Evolutionary conservation across 73 alveolate genomes (phyloP), one percentile per base, ranked within the genome.

Genomic region (Paramecium pentaurelia): DNA sequence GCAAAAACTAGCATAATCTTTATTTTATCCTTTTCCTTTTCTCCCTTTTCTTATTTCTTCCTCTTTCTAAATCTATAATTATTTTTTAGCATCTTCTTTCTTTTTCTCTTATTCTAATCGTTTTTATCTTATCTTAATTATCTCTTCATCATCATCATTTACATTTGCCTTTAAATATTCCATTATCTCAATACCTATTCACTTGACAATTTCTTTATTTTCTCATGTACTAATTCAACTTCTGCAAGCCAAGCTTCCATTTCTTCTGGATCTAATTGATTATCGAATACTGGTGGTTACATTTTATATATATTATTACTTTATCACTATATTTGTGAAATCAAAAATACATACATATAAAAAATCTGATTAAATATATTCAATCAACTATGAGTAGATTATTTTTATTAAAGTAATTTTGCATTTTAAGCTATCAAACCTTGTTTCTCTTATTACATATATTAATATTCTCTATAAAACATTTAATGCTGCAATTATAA

Each of bases 1-100:
- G 95, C 99, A 98, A 95, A 95, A 98, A 86, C 95, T 92, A 88
- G 92, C 94, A 88, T 97, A 98, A 44, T 95, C 97, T 75, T 94
- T 95, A 58, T 97, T 95, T 75, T 95, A 96, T 30, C 99, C 99
- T 92, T 98, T 98, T 37, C 99, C 99, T 68, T 97, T 97, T 45
- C 97, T 95, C 12, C 99, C 99, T 90, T 97, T 94, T 22, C 93
- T 44, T 86, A 93, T 64, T 68, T 75, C 75, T 91, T 96, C 95
- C 83, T 93, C 88, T 44, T 86, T 86, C 86, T 75, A 95, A 92
- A 71, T 94, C 95, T 94, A 92, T 95, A 60, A 94, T 96, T 88
- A 87, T 92, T n/a, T 71, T 37, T 77, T 93, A 92, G 77, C 87
- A 68, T 92, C 95, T 58, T 91, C 97, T 68, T 94, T 37, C 92